Evolutionary conservation across 768 basidiomycete genomes (phyloP), one percentile per base, ranked within the genome.

Genomic region (Gloeopeniophorella convolvens): DNA sequence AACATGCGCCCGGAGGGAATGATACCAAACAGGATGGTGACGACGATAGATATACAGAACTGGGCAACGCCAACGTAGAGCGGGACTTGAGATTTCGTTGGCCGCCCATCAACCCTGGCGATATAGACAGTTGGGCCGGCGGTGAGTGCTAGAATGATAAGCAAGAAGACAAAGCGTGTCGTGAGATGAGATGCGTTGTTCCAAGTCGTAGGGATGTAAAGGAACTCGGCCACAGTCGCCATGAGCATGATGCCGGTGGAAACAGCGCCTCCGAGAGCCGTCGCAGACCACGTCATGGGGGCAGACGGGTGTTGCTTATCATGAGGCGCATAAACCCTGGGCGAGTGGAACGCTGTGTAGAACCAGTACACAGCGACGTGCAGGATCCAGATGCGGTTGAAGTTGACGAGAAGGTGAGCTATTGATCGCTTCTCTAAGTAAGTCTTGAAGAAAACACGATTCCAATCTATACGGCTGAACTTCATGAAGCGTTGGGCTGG

Each of bases 1-100:
- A 99, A 98, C 90, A 99, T 95, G 42, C 95, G 80, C 5, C 95
- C 96, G 0, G 93, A 95, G 0, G 96, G 96, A 52, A 99, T 79
- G 61, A 93, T 72, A 45, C 83, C 83, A 69, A 98, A 99, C 1
- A 80, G 73, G 49, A 91, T 43, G 24, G 93, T 92, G 41, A 82
- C 87, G 16, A 85, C 72, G 40, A 90, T 82, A 12, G 94, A 91
- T 52, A 97, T 77, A 66, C 83, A 89, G 73, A 98, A 97, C 61
- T 98, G 94, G 24, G 91, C 91, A 54, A 96, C 85, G 62, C 79
- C 90, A 61, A 98, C 69, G 67, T 97, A 96, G 53, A 95, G 79
- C 3, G 96, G 89, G 30, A 95, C 72, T 59, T 85, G 79, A 8
- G 75, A 72, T 41, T 70, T 75, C 35, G 66, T 68, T 5, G 76